Evolutionary conservation across 345 rosid genomes (phyloP).

Genomic region (Populus pruinosa): DNA sequence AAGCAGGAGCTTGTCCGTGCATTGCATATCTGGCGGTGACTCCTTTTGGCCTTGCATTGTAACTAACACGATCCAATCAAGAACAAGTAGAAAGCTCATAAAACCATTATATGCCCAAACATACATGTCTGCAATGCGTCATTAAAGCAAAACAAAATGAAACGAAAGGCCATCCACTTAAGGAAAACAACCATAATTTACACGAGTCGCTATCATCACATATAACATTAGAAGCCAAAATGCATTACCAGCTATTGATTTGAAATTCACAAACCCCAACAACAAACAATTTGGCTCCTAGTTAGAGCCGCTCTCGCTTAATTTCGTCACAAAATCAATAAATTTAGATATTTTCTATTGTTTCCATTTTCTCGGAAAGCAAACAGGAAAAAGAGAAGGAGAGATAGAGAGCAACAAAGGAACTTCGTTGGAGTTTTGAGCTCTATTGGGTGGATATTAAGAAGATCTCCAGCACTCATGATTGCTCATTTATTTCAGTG

Average conservation of each 20-base stretch:
- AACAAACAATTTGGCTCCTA: neutral
- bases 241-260: neutral
- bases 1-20: constrained; percentile 86
- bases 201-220: neutral
- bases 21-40: constrained; percentile 75
- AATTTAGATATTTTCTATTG: neutral
- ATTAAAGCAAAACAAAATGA: neutral
- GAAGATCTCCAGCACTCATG: neutral
- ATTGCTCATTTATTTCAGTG: neutral
- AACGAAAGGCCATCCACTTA: neutral
- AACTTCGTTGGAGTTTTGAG: neutral
- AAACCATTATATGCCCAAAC: neutral
- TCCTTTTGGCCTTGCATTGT: constrained; percentile 93
- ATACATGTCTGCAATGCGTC: neutral
- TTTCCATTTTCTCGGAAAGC: neutral
- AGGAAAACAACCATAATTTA: neutral
- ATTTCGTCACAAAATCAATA: neutral
- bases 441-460: neutral
- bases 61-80: constrained; percentile 40
- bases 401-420: neutral
- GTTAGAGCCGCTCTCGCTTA: neutral
- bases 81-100: constrained; percentile 3
- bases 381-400: constrained; percentile 15
- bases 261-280: neutral
- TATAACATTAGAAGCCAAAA: neutral